Evolutionary conservation across 768 basidiomycete genomes (phyloP).

Genomic region (Tulasnella sp.): DNA sequence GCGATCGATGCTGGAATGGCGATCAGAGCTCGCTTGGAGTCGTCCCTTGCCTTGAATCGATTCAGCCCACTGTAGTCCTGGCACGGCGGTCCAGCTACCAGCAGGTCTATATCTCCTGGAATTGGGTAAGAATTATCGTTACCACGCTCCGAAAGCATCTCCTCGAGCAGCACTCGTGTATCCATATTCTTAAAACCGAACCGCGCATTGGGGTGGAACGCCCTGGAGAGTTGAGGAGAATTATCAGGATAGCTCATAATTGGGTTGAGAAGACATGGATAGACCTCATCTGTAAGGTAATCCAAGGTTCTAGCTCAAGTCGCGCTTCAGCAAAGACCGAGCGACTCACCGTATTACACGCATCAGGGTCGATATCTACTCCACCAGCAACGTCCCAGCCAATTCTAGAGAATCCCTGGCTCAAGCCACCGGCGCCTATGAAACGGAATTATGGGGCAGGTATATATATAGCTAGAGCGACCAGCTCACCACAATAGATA

Average conservation of each 20-base stretch:
- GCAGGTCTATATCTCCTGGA: slow-evolving; percentile 8
- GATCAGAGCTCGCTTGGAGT: slow-evolving; percentile 5
- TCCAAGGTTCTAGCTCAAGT: background rate
- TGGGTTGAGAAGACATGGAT: no score
- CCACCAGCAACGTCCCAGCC: slow-evolving; percentile 9
- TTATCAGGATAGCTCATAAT: background rate
- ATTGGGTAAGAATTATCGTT: background rate
- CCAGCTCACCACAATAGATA: background rate
- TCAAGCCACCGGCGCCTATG: slow-evolving; percentile 9
- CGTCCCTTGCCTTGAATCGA: slow-evolving; percentile 5
- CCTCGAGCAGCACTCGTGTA: background rate
- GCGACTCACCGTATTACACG: background rate
- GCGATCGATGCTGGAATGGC: background rate
- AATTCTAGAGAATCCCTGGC: background rate
- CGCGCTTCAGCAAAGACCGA: background rate
- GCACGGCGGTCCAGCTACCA: slow-evolving; percentile 7
- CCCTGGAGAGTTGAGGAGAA: background rate
- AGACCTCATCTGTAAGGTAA: background rate
- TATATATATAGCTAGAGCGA: no score
- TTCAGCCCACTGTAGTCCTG: slow-evolving; percentile 12
- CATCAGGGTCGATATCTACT: slow-evolving; percentile 6
- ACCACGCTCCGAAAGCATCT: background rate
- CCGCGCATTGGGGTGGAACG: background rate
- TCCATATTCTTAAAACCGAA: slow-evolving; percentile 2
- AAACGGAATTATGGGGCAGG: background rate